Base-by-base conservation (phyloP, 176 grass and related monocot genomes). In the Secale cereale region DNA sequence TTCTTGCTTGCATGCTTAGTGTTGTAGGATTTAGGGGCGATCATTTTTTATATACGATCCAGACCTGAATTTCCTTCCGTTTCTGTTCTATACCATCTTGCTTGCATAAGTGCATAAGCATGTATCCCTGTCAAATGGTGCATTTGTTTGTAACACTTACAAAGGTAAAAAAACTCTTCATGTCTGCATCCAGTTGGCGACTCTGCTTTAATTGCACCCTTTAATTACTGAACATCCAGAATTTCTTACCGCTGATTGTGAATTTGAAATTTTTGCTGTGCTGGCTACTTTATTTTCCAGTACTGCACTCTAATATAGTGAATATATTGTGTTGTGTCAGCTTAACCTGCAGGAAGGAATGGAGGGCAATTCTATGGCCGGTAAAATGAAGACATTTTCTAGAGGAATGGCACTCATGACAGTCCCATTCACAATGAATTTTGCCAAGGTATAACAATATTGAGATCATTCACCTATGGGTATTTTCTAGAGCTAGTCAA, bases 301-400 rank as follows among this genome's bases (percentile, higher is more conserved):
- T 54, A 40, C 16, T n/a, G 12, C 19, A 85, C 26, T 78, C 31
- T 59, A 82, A 81, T 67, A 10, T 63, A 62, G 70, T 16, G 11
- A 37, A 60, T 76, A 36, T 69, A 35, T 81, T 32, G 13, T 87
- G 37, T 56, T 70, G 50, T 84, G 84, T 78, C 85, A 98, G 97
- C 78, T 95, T 68, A 98, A 98, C 81, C 89, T 96, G 88, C 97
- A 98, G 92, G 88, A 94, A 94, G 97, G 93, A 71, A 86, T 96
- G 88, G 86, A 96, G 80, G 93, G 90, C 56, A 99, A 91, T 92
- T 56, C 93, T 65, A 87, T 87, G 88, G 81, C 78, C 1, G 63
- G 76, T 75, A 95, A 85, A 68, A 96, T 96, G 97, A 98, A 98
- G 79, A 88, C 59, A 5, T 86, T 94, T 77, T 92, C 93, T 41